A percentile compares a stretch with the other conserved stretches of the same genome.
Conservation (phyloP, 108 stramenopile species). For the Stephanodiscus triporus region DNA sequence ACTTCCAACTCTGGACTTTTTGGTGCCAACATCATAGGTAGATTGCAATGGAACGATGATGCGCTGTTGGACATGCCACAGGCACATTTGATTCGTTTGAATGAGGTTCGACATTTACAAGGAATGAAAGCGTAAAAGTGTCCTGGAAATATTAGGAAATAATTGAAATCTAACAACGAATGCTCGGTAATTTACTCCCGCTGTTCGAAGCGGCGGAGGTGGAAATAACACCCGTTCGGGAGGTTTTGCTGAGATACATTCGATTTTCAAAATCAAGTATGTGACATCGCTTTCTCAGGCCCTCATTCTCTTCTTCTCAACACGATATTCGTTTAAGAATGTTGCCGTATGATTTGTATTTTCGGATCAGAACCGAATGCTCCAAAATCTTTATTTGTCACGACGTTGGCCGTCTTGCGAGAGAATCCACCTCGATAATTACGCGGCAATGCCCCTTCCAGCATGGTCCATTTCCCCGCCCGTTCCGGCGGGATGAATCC, state of each 20-base stretch:
- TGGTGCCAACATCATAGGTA: slow-evolving; percentile 52
- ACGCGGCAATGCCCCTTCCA: slow-evolving; percentile 45
- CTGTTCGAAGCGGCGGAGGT: too few relatives aligned
- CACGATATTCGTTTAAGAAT: slow-evolving; percentile 5
- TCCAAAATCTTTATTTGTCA: slow-evolving; percentile 4
- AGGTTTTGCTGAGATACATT: too few relatives aligned
- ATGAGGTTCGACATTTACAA: slow-evolving; percentile 74
- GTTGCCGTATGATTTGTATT: slow-evolving; percentile 23
- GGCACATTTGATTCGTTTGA: slow-evolving; percentile 52
- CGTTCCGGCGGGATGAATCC: slow-evolving; percentile 87
- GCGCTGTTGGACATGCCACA: slow-evolving; percentile 53
- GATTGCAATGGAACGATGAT: slow-evolving; percentile 9
- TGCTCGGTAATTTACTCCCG: too few relatives aligned
- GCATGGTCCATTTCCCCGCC: slow-evolving; percentile 59
- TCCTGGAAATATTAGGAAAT: neutral
- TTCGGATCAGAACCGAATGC: slow-evolving; percentile 30
- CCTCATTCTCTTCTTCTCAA: neutral
- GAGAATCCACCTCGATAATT: slow-evolving; percentile 35
- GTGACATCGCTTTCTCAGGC: too few relatives aligned
- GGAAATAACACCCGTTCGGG: too few relatives aligned
- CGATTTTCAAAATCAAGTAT: too few relatives aligned
- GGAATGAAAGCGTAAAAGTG: slow-evolving; percentile 33
- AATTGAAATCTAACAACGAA: too few relatives aligned
- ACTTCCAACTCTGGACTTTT: slow-evolving; percentile 49
- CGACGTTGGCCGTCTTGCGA: slow-evolving; percentile 9